Conservation (phyloP, 805 yeast species). For the Metschnikowia koreensis region DNA sequence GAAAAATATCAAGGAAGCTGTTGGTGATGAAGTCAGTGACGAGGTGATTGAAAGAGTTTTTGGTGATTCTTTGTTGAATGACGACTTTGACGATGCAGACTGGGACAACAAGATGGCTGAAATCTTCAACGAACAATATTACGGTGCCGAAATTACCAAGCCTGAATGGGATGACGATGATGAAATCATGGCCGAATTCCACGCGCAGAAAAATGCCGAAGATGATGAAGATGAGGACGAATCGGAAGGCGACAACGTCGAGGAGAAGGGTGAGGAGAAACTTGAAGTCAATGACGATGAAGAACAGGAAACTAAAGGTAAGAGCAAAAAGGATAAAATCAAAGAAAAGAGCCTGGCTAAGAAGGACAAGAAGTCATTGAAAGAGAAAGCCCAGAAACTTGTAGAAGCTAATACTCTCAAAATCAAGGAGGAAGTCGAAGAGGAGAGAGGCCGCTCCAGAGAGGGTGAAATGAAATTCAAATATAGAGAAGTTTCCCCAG, state of each 20-base stretch:
- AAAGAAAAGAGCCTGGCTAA: conserved; percentile 57
- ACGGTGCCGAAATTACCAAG: conserved; percentile 48
- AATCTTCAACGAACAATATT: conserved; percentile 82
- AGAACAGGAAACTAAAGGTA: conserved; percentile 27
- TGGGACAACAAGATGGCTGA: conserved; percentile 89
- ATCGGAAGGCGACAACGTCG: conserved; percentile 6
- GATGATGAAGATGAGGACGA: conserved; percentile 13
- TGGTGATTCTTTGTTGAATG: conserved; percentile 74
- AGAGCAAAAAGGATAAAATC: conserved; percentile 54
- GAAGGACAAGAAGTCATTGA: conserved; percentile 59
- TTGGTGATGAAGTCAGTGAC: conserved; percentile 62
- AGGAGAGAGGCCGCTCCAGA: conserved; percentile 55
- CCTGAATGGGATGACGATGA: conserved; percentile 62
- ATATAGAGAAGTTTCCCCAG: conserved; percentile 95
- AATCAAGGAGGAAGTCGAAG: conserved; percentile 63
- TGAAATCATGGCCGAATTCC: conserved; percentile 39
- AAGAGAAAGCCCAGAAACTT: conserved; percentile 68
- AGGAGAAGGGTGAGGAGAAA: conserved; percentile 21
- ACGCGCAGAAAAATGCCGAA: conserved; percentile 19
- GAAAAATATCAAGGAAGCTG: conserved; percentile 60
- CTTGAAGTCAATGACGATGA: conserved; percentile 14
- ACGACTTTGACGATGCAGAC: conserved; percentile 84
- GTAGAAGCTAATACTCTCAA: conserved; percentile 71
- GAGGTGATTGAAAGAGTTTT: conserved; percentile 61
- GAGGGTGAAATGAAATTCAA: conserved; percentile 57